A percentile compares a stretch with the other conserved stretches of the same genome.
These are phyloP conservation scores for Tolypocladium tundrense DNA, from an alignment of 2,329 filamentous ascomycete species.

Conservation along the genomic window DNA sequence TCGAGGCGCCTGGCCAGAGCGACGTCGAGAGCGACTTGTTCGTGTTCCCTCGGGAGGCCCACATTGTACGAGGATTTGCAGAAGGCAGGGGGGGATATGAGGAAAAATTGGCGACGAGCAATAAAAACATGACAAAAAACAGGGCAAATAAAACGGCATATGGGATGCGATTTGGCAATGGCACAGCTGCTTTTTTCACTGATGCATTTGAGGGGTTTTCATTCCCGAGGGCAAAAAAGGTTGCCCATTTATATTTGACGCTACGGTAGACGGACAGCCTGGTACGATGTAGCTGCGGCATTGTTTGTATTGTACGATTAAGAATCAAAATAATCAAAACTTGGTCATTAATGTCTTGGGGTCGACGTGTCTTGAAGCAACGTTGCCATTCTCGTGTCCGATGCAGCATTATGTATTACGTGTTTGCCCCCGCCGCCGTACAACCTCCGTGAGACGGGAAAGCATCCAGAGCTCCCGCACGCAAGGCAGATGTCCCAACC, in stretches of 20 bases:
- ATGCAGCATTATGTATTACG: not conserved
- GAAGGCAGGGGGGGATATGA: not conserved
- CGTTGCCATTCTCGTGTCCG: not conserved
- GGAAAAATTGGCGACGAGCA: not conserved
- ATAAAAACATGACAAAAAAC: not conserved
- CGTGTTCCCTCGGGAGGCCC: not conserved
- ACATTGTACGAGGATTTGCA: conserved; percentile 1
- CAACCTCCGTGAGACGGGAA: not conserved
- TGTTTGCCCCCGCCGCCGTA: not conserved
- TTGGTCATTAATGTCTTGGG: not conserved
- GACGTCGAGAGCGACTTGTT: not conserved
- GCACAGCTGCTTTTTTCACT: conserved; percentile 2
- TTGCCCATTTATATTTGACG: conserved; percentile 7
- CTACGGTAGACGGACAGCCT: conserved; percentile 5
- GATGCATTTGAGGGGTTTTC: conserved; percentile 2
- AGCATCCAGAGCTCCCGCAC: too few species aligned
- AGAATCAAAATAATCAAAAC: conserved; percentile 1
- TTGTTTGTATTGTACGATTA: conserved; percentile 9
- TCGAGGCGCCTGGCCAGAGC: not conserved
- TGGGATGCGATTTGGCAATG: conserved; percentile 6
- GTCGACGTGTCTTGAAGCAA: not conserved
- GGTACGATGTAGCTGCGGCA: conserved; percentile 6
- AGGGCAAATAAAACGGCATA: conserved; percentile 3
- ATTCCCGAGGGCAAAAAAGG: not conserved
- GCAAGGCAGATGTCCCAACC: too few species aligned